Base-by-base conservation (phyloP, 2,329 filamentous ascomycete species). In the Diaporthe citriasiana region DNA sequence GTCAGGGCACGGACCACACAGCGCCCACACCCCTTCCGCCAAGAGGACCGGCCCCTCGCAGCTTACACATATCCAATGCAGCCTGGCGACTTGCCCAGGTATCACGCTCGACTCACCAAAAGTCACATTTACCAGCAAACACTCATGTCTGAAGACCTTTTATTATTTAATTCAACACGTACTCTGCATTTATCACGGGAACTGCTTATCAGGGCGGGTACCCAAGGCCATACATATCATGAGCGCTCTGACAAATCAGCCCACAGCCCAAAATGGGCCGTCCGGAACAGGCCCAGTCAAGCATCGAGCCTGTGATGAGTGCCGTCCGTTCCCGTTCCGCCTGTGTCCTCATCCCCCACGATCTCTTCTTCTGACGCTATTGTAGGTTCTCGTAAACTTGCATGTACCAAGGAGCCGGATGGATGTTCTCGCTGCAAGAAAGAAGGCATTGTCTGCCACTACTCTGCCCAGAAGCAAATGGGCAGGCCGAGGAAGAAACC, bases 401-500 rank as follows among this genome's bases (percentile, higher is more conserved):
- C 90, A 59, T 93, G 91, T 80, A 88, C 89, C 53, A 93, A 93
- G 78, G 89, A 92, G 77, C 80, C 84, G 1, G 85, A 88, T 70
- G 90, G 90, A 72, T 93, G 91, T 80, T 82, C 85, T 10, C 87
- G 91, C 73, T 93, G 91, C 79, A 85, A 82, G 71, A 85, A 85
- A 72, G 91, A 93, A 77, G 85, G 85, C 73, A 87, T 92, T 55
- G 72, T 75, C 55, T 93, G 91, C 78, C 84, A 89, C 76, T 93
- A 92, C 81, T 92, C 90, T 10, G 84, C 86, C 17, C 91, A 92
- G 79, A 93, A 93, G 81, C 89, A 84, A 53, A 93, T 93, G 91
- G 91, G 91, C 5, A 85, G 91, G 55, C 91, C 91, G 30, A 84
- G 90, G 72, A 93, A 93, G 82, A 85, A 89, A 73, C 86, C 83